These are phyloP conservation scores for Buddleja alternifolia DNA, from an alignment of 257 asterid species.

Conservation along the genomic window DNA sequence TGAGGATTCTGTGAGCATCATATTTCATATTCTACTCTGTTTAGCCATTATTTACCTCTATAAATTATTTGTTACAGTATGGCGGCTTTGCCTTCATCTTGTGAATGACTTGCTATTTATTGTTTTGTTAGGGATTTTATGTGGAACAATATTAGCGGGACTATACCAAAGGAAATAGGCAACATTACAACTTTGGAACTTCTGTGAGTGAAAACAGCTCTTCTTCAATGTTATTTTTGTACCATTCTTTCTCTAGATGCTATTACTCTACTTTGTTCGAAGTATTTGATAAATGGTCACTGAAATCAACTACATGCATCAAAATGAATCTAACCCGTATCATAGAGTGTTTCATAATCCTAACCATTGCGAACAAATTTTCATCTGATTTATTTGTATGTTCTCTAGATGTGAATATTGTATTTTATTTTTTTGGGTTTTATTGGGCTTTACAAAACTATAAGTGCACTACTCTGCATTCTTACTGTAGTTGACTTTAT, in stretches of 20 bases:
- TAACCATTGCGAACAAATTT: background rate
- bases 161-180: slow-evolving; percentile 90
- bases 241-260: slow-evolving; percentile 1
- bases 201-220: slow-evolving; percentile 58
- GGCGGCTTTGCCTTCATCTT: background rate
- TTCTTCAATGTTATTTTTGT: slow-evolving; percentile 26
- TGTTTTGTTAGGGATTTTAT: slow-evolving; percentile 69
- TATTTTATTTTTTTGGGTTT: background rate
- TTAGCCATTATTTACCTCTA: slow-evolving; percentile 1
- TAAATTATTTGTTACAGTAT: slow-evolving; percentile 4
- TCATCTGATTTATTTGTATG: background rate
- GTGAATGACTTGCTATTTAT: slow-evolving; percentile 18
- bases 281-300: background rate
- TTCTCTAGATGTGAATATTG: background rate
- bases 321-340: background rate
- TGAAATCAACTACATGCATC: background rate
- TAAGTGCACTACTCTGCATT: background rate
- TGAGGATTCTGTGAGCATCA: slow-evolving; percentile 73
- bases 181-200: slow-evolving; percentile 57
- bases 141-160: slow-evolving; percentile 84
- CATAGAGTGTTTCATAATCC: slow-evolving; percentile 5
- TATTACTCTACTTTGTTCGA: background rate
- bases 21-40: slow-evolving; percentile 16
- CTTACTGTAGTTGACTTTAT: slow-evolving; percentile 17
- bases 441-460: too few relatives aligned